Conservation (phyloP, 1,139 yeast species). For the Taphrina wiesneri region DNA sequence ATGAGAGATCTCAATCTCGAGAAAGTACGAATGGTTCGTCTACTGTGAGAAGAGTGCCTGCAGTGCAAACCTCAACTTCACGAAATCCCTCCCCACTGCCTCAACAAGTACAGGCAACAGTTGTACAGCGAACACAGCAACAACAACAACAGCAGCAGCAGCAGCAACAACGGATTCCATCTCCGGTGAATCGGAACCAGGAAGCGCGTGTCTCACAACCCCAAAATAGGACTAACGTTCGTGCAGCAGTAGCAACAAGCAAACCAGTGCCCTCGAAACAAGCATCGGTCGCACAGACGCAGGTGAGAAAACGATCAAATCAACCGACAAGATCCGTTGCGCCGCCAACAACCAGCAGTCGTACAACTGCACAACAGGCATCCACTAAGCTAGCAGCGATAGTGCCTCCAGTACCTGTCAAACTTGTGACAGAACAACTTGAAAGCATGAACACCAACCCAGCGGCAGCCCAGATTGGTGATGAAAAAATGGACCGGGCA, state of each 20-base stretch:
- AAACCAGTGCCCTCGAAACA: not conserved
- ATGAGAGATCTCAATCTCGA: constrained; percentile 6
- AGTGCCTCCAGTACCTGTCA: constrained; percentile 1
- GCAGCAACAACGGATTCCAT: constrained; percentile 10
- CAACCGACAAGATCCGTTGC: constrained; percentile 5
- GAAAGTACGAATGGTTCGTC: constrained; percentile 13
- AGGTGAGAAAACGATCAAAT: not conserved
- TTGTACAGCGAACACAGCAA: not conserved
- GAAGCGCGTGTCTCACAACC: not conserved
- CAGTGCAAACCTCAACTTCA: not conserved
- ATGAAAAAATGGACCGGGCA: constrained; percentile 33
- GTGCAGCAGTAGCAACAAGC: not conserved
- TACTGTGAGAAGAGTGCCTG: constrained; percentile 3
- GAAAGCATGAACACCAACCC: not conserved
- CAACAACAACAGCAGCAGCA: constrained; percentile 9
- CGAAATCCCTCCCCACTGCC: constrained; percentile 32
- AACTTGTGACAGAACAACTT: constrained; percentile 5
- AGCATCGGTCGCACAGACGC: constrained; percentile 8
- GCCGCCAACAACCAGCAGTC: not conserved
- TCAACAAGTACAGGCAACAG: not conserved
- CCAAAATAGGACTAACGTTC: not conserved
- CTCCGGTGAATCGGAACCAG: constrained; percentile 1
- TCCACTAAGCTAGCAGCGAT: not conserved
- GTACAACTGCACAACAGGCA: not conserved
- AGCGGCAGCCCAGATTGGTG: constrained; percentile 23